Base-by-base conservation (phyloP, 805 yeast species). In the Starmerella powellii region DNA sequence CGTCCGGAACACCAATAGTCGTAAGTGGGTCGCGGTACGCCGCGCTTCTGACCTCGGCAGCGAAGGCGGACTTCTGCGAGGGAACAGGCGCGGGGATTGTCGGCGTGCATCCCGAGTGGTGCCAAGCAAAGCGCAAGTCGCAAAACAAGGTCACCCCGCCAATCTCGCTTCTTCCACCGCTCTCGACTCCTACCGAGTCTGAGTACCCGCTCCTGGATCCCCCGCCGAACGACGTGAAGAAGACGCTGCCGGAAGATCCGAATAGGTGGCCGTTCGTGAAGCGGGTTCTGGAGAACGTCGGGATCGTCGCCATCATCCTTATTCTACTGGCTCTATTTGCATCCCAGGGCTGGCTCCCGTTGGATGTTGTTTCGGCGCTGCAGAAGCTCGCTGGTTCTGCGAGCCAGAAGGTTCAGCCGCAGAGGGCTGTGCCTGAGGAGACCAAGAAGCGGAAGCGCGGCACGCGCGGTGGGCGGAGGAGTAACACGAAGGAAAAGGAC, bases 391-490 rank as follows among this genome's bases (percentile, higher is more conserved):
- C 23, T 8, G 33, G 21, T 13, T 17, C 23, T 6, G 38, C 24
- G 19, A n/a, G 21, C 15, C 20, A 24, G 15, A 30, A 29, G 30
- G 26, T 19, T 15, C 27, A 39, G 16, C 34, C 18, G 21, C 36
- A 24, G 15, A 20, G 31, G 28, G 17, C 2, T 3, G 21, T 8
- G 6, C 31, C n/a, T 11, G 44, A 35, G 11, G 40, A 33, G 15
- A 26, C 37, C 12, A 78, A 74, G 60, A 78, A 72, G 54, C 68
- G 95, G 21, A 86, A 83, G 56, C 71, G 95, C 55, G 95, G 95
- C 4, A 68, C 80, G 8, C 67, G 95, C 45, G 95, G 95, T 12
- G 94, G 94, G 2, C 23, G 24, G 45, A 31, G 41, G 24, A 30
- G 21, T 3, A 8, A 21, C 5, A 34, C 19, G 17, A 37, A 21